phyloP scores from a whole-genome alignment of 306 rosid species.

The Argentina anserina region DNA sequence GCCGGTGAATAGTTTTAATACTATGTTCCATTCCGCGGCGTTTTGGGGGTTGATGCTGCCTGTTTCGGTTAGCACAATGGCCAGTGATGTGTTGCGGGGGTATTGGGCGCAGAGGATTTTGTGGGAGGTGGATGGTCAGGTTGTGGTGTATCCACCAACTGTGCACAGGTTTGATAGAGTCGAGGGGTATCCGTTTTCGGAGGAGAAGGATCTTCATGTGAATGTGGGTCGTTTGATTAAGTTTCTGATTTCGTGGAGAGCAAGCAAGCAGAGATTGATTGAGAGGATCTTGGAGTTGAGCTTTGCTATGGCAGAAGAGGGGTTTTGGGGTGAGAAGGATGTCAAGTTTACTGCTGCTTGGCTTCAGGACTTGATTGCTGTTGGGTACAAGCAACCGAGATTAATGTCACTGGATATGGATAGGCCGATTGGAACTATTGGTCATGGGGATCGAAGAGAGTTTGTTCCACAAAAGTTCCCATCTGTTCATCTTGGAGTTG shows the following conservation, averaged over 20 bases:
- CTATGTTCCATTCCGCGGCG: conserved; percentile 78
- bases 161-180: conserved; percentile 72
- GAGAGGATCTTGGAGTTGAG: conserved; percentile 89
- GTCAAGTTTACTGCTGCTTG: conserved; percentile 94
- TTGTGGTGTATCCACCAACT: conserved; percentile 88
- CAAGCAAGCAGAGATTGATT: conserved; percentile 67
- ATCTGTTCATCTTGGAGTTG: conserved; percentile 94
- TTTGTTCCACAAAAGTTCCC: conserved; percentile 84
- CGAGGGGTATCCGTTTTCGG: conserved; percentile 86
- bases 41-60: conserved; percentile 99
- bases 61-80: conserved; percentile 90
- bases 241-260: conserved; percentile 75
- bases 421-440: conserved; percentile 76
- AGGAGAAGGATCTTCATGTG: conserved; percentile 95
- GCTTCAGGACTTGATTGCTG: conserved; percentile 90
- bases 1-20: conserved; percentile 86
- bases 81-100: conserved; percentile 94
- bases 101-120: conserved; percentile 97
- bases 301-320: conserved; percentile 80
- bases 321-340: conserved; percentile 91
- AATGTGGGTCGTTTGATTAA: conserved; percentile 81
- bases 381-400: conserved; percentile 95
- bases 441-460: conserved; percentile 82
- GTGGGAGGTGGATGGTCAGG: conserved; percentile 95
- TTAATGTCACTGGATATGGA: conserved; percentile 84